Evolutionary conservation across 2,329 filamentous ascomycete genomes (phyloP).

Genomic region (Phyllosticta citriasiana): DNA sequence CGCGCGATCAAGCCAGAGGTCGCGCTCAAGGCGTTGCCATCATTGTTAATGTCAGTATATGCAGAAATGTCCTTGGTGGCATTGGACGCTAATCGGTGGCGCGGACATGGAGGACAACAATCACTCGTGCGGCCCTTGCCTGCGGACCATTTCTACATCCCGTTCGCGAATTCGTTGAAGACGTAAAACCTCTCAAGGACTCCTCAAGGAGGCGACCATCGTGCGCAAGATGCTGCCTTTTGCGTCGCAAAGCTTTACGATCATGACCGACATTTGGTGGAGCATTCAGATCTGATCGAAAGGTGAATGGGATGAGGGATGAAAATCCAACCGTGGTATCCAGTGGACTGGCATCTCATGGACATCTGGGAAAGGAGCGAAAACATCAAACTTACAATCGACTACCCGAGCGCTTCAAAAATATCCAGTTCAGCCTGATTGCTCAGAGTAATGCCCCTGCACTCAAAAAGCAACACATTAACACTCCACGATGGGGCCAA

Average conservation of each 20-base stretch:
- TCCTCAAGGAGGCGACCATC: slow-evolving; percentile 81
- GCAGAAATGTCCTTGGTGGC: background rate
- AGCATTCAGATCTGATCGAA: slow-evolving; percentile 85
- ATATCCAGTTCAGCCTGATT: slow-evolving; percentile 91
- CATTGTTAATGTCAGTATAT: slow-evolving; percentile 60
- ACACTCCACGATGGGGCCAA: slow-evolving; percentile 74
- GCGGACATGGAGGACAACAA: slow-evolving; percentile 87
- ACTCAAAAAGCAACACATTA: slow-evolving; percentile 12
- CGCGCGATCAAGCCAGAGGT: slow-evolving; percentile 89
- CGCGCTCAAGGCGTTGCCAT: slow-evolving; percentile 83
- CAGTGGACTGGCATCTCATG: slow-evolving; percentile 86
- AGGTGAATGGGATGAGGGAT: slow-evolving; percentile 80
- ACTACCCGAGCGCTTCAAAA: slow-evolving; percentile 95
- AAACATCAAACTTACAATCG: slow-evolving; percentile 94
- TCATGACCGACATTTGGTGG: slow-evolving; percentile 83
- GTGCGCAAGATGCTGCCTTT: slow-evolving; percentile 93
- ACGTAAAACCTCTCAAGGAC: slow-evolving; percentile 70
- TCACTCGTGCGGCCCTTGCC: slow-evolving; percentile 83
- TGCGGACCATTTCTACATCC: slow-evolving; percentile 94
- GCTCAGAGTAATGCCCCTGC: slow-evolving; percentile 68
- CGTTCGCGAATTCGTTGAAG: slow-evolving; percentile 89
- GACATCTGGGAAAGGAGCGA: slow-evolving; percentile 99
- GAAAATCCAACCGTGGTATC: slow-evolving; percentile 97
- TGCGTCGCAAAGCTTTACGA: slow-evolving; percentile 97
- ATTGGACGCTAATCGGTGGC: slow-evolving; percentile 5